Conservation (phyloP, 2,329 filamentous ascomycete species). For the Periconia sp. region DNA sequence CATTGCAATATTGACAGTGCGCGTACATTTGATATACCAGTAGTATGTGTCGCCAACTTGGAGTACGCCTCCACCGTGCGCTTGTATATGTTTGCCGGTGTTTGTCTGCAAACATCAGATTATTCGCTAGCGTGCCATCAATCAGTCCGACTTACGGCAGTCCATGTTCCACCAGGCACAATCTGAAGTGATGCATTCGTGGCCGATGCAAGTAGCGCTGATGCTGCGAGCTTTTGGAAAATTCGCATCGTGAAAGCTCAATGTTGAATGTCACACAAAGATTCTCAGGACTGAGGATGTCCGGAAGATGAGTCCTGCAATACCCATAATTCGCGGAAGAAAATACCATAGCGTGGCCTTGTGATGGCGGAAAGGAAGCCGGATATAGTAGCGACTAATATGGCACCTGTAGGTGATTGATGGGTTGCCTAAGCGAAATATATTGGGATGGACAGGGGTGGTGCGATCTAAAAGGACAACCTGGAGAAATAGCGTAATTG, state of each 20-base stretch:
- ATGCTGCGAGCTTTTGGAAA: slow-evolving; percentile 9
- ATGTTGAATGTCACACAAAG: slow-evolving; percentile 1
- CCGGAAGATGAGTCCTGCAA: too few species aligned
- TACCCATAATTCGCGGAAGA: too few species aligned
- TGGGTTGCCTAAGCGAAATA: slow-evolving; percentile 3
- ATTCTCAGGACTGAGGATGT: slow-evolving; percentile 3
- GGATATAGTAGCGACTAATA: too few species aligned
- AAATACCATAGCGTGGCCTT: too few species aligned
- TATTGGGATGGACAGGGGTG: slow-evolving; percentile 1
- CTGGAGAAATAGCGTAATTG: too few species aligned
- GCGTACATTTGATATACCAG: slow-evolving; percentile 39
- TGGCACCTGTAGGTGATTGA: too few species aligned
- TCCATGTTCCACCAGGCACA: slow-evolving; percentile 49
- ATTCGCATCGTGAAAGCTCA: slow-evolving; percentile 26
- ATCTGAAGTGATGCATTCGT: slow-evolving; percentile 44
- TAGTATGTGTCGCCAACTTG: slow-evolving; percentile 66
- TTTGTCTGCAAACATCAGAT: slow-evolving; percentile 31
- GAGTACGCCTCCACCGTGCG: slow-evolving; percentile 70
- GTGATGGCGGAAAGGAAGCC: too few species aligned
- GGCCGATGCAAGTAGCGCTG: slow-evolving; percentile 23
- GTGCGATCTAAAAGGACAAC: too few species aligned
- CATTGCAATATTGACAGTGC: not conserved
- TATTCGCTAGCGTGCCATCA: not conserved
- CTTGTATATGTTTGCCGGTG: slow-evolving; percentile 65
- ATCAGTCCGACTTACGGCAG: slow-evolving; percentile 29